Conservation (phyloP, 1,139 yeast species). For the Geotrichum aggregatum region DNA sequence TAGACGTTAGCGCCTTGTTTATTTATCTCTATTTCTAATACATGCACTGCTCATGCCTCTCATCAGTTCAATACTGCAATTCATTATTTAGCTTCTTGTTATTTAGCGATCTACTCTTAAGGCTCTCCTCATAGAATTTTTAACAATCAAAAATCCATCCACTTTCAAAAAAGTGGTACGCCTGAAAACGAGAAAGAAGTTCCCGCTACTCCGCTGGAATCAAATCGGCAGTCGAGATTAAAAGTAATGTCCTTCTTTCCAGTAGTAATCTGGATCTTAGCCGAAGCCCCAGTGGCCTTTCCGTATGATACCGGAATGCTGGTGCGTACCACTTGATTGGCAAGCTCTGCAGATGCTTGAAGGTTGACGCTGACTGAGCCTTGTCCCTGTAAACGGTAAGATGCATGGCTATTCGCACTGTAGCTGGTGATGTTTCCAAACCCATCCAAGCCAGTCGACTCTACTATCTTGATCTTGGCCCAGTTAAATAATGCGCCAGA, state of each 20-base stretch:
- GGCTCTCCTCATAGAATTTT: too few relatives aligned
- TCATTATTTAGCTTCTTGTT: too few relatives aligned
- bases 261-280: constrained; percentile 4
- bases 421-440: constrained; percentile 10
- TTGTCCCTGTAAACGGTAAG: background rate
- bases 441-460: constrained; percentile 2
- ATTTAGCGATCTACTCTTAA: too few relatives aligned
- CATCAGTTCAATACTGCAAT: too few relatives aligned
- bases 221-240: constrained; percentile 11
- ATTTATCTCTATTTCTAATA: background rate
- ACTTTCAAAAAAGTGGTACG: background rate
- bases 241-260: constrained; percentile 7
- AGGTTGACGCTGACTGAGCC: background rate
- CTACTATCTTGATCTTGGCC: background rate
- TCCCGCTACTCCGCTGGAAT: constrained; percentile 13
- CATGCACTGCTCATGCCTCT: background rate
- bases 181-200: constrained; percentile 10
- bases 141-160: too few relatives aligned
- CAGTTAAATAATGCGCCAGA: constrained; percentile 1
- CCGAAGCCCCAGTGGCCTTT: background rate
- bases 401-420: background rate
- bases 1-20: too few relatives aligned
- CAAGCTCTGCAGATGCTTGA: background rate
- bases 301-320: constrained; percentile 5
- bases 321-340: background rate